Conservation (phyloP, 768 basidiomycete genomes). For the Tulasnella sp. region DNA sequence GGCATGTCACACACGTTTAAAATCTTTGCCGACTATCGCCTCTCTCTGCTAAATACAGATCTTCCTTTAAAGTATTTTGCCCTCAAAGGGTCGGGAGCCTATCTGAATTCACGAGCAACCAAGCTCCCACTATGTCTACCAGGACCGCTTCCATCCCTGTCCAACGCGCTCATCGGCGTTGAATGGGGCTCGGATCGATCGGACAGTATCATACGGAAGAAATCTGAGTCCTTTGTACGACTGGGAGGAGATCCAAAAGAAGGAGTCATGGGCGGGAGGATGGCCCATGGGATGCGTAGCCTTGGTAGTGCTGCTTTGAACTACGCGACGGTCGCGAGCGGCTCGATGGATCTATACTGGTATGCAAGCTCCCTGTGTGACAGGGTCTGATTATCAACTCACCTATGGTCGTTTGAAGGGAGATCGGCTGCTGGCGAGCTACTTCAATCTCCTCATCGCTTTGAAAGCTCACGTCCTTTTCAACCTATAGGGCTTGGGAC, state of each 20-base stretch:
- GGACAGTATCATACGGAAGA: slow-evolving; percentile 40
- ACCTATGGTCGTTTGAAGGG: slow-evolving; percentile 35
- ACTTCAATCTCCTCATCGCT: background rate
- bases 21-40: too few relatives aligned
- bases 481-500: slow-evolving; percentile 62
- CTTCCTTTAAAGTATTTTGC: slow-evolving; percentile 51
- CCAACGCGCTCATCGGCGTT: slow-evolving; percentile 61
- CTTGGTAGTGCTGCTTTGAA: slow-evolving; percentile 79
- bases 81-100: slow-evolving; percentile 68
- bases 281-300: slow-evolving; percentile 76
- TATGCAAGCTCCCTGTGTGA: slow-evolving; percentile 27
- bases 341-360: slow-evolving; percentile 83
- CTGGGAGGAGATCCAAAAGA: slow-evolving; percentile 60
- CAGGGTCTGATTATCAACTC: background rate
- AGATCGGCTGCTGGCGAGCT: slow-evolving; percentile 62
- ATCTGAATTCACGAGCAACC: slow-evolving; percentile 40
- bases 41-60: too few relatives aligned
- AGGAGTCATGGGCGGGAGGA: slow-evolving; percentile 54
- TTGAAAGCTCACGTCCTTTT: background rate
- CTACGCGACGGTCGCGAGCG: slow-evolving; percentile 76
- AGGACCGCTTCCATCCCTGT: slow-evolving; percentile 53
- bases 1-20: slow-evolving; percentile 35
- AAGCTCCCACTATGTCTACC: slow-evolving; percentile 53
- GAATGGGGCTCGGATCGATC: slow-evolving; percentile 85
- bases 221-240: slow-evolving; percentile 55